Evolutionary conservation across 2,329 filamentous ascomycete genomes (phyloP), one percentile per base, ranked within the genome.

Genomic region (Cercospora citrullina): DNA sequence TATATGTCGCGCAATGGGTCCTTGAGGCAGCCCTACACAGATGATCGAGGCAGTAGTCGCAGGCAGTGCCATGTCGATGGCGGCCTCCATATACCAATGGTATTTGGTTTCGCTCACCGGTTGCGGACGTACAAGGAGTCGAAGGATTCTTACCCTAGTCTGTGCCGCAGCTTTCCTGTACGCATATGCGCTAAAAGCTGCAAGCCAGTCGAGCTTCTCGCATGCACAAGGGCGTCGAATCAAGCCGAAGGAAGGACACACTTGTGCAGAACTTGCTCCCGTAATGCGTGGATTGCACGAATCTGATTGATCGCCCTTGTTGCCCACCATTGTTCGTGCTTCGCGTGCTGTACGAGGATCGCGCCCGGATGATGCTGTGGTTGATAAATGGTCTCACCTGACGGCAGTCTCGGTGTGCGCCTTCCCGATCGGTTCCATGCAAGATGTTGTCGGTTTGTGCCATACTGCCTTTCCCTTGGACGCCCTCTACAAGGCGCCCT

Each of bases 61-160:
- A 55, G 59, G 59, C 59, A 28, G 28, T 45, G 59, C 59, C 33
- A 42, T 60, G n/a, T 16, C 39, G 33, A 9, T 16, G 39, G 59
- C 59, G 59, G 33, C 59, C 59, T 45, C 59, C 7, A 28, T 60
- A 36, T 39, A 39, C 59, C 59, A 60, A 60, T 60, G 59, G 21
- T 42, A 12, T 60, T 26, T 45, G 30, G 12, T 45, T 9, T 23
- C 39, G n/a, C 59, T 42, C 21, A 60, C 59, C 59, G 33, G 30
- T 1, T 36, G 18, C 31, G 14, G 18, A n/a, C 23, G 28, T 36
- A 36, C 58, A 23, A 36, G 58, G 30, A 60, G 18, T 28, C 14
- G 59, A 45, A 60, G 59, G 59, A 60, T 60, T 42, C 21, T 5
- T 6, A 14, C 59, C 58, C 23, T 36, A 28, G 23, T 55, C 36